Evolutionary conservation across 2,329 filamentous ascomycete genomes (phyloP), one percentile per base, ranked within the genome.

Genomic region (Paracamarosporium sp.): DNA sequence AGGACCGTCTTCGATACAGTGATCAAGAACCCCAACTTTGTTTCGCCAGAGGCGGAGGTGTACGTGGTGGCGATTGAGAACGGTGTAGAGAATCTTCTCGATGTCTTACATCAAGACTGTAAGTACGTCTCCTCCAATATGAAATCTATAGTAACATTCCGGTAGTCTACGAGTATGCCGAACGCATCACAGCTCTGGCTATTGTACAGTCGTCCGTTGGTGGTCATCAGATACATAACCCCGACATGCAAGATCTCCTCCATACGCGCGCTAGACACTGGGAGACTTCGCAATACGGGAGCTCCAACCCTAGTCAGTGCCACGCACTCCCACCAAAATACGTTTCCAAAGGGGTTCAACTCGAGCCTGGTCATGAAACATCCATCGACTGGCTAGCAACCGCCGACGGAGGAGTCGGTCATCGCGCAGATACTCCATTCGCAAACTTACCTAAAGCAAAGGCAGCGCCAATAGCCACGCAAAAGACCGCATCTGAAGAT

Each of bases 41-140:
- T 85, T 0, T 68, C 78, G 0, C 55, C 78, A 0, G 73, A 82
- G 1, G 86, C 87, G 0, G 82, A 81, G 43, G 69, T 96, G 20
- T 88, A 93, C 69, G 72, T 97, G 30, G 81, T 97, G 46, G 91
- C 85, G 1, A 78, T 95, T 15, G 87, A 89, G 1, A 86, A 90
- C 53, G 88, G 87, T 3, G 88, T 87, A 0, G 82, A 88, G 30
- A 77, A 81, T 1, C 79, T 87, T 0, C 75, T 88, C 27, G 68
- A 77, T 13, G 88, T 90, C 60, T 79, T 95, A 9, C 82, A 87
- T 33, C 63, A 81, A 3, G 71, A 85, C 9, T 80, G 79, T 73
- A 82, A 79, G 70, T 89, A 7, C 2, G 17, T 5, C 46, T 7
- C 2, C n/a, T 28, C 36, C 8, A 24, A 6, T 7, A 4, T 24